Conservation (phyloP, 805 yeast species). For the Pichia nanzhaoensis region DNA sequence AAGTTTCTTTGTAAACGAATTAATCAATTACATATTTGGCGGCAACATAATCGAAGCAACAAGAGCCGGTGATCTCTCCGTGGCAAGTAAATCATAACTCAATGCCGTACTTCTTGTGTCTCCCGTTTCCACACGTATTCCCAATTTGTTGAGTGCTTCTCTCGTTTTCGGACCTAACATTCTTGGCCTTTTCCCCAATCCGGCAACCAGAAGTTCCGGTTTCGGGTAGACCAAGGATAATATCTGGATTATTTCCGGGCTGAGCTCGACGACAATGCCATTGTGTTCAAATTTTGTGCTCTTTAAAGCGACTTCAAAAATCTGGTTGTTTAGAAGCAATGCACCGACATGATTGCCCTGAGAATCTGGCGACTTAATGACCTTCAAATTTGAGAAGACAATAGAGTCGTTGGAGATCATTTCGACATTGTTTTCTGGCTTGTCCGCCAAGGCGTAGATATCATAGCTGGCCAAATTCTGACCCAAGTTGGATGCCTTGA, state of each 20-base stretch:
- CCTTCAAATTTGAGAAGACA: conserved; percentile 47
- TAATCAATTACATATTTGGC: conserved; percentile 41
- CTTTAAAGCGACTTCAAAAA: conserved; percentile 50
- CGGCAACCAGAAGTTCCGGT: conserved; percentile 70
- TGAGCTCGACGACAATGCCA: conserved; percentile 38
- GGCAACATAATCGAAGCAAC: conserved; percentile 73
- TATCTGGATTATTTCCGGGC: conserved; percentile 38
- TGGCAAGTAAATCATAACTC: conserved; percentile 67
- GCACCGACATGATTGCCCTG: conserved; percentile 38
- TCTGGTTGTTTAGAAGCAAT: conserved; percentile 48
- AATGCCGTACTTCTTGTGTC: conserved; percentile 62
- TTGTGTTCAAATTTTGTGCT: conserved; percentile 14
- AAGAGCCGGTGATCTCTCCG: conserved; percentile 62
- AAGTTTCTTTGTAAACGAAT: conserved; percentile 9
- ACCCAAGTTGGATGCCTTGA: conserved; percentile 32
- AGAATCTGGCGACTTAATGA: conserved; percentile 37
- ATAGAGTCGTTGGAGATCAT: conserved; percentile 50
- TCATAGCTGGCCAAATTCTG: conserved; percentile 37
- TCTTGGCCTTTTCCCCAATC: conserved; percentile 60
- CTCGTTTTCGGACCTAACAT: conserved; percentile 54
- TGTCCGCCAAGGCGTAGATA: conserved; percentile 36
- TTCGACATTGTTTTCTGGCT: conserved; percentile 46
- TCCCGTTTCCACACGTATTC: conserved; percentile 64
- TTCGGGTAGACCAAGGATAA: conserved; percentile 59
- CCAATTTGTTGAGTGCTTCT: conserved; percentile 44